Evolutionary conservation across 768 basidiomycete species (phyloP), one percentile per base, ranked within the genome.

Genomic region (Russula emetica): DNA sequence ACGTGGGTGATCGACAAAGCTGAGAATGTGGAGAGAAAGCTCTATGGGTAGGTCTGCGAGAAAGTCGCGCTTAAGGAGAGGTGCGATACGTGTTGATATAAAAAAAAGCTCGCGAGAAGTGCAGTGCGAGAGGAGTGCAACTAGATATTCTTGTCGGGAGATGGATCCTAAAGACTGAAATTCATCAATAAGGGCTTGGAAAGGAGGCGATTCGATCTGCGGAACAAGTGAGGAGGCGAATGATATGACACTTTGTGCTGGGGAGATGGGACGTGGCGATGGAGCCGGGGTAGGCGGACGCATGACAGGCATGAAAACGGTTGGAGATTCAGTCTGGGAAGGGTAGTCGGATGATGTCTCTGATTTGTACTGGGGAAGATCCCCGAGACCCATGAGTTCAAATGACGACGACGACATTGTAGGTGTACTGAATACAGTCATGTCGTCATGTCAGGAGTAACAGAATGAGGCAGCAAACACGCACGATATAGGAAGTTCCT

Each of bases 51-150:
- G 38, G 32, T 67, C 66, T 38, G 59, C 51, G 20, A 69, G 66
- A 47, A 69, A 67, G 42, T 69, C 67, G 30, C 67, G 67, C 47
- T 69, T 66, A 38, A 66, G 66, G 55, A 63, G 62, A 10, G 67
- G 67, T 6, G 66, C 67, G 34, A 69, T 62, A 22, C 53, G 57
- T 5, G 67, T 63, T 22, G 61, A 59, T 38, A 69, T 57, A 62
- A 63, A 63, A 34, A 60, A 63, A 5, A 67, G 62, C 28, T 69
- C 67, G 52, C 58, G 60, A 34, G 67, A 42, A 9, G 66, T 57
- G 53, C 65, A 67, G 8, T 38, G 44, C 10, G 67, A 22, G 40
- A 69, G 58, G 20, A 69, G 55, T n/a, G 67, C 28, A 24, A 62
- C 51, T 42, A 69, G 55, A 42, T 49, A 63, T 10, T 52, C 62